Base-by-base conservation (phyloP, 306 rosid genomes). In the Bauhinia variegata region DNA sequence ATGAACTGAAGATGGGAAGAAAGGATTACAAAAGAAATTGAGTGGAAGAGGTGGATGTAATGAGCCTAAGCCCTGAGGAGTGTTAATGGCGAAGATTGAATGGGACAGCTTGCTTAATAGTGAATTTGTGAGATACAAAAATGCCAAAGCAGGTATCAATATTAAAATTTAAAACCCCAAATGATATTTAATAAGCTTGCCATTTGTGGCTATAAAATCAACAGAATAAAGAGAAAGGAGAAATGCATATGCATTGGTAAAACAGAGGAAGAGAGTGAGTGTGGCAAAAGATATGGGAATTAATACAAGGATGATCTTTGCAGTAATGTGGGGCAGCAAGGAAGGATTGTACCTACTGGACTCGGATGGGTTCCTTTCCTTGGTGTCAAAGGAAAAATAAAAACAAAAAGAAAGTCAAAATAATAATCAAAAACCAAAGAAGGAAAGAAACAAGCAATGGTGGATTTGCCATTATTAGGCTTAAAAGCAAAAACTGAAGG, bases 61-160 rank as follows among this genome's bases (percentile, higher is more conserved):
- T 32, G 47, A 62, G 41, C 28, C 28, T 23, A 2, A 23, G 28
- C 28, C 28, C 28, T 23, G 28, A 23, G 1, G 34, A 51, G 51
- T 8, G 59, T n/a, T 8, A 51, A 51, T 50, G 54, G 43, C 18
- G 48, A 51, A 2, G 28, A 23, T 32, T 58, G 43, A 38, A 38
- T 55, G 55, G 52, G 61, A 32, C 59, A 54, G 51, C 66, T 74
- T 38, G 70, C 5, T 4, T 50, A 51, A 41, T 79, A 76, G 78
- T 70, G 54, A 72, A 56, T 83, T 37, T 56, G 79, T 43, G 55
- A 75, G 82, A 80, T 68, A 59, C 54, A 70, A 74, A 63, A 53
- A 50, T 58, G 67, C 52, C 72, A 68, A 72, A 74, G 9, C 30
- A 63, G 72, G 75, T 44, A 78, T 43, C 11, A 60, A 13, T 6